Evolutionary conservation across 2,329 filamentous ascomycete genomes (phyloP).

Genomic region (Neurospora sp.): DNA sequence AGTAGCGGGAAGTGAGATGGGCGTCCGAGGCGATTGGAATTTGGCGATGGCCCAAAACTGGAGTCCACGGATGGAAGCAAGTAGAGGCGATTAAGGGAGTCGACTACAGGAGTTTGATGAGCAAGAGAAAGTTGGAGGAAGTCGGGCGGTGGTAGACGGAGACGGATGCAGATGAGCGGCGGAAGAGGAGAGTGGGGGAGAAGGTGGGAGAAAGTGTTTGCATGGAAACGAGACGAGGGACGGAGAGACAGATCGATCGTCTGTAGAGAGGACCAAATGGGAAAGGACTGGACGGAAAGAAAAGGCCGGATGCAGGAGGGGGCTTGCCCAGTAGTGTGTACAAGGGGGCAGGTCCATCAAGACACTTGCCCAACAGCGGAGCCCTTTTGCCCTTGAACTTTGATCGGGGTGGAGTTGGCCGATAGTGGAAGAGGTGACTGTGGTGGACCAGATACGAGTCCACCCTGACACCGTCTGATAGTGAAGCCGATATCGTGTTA

Average conservation of each 20-base stretch:
- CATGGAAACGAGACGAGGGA: not conserved
- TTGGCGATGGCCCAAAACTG: not conserved
- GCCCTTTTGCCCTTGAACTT: not conserved
- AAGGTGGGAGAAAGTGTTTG: conserved; percentile 2
- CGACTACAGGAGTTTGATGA: not conserved
- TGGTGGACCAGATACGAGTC: not conserved
- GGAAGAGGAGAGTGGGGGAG: conserved; percentile 3
- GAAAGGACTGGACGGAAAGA: not conserved
- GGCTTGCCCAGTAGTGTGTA: not conserved
- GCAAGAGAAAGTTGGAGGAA: not conserved
- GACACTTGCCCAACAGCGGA: not conserved
- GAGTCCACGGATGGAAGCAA: not conserved
- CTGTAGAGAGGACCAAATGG: not conserved
- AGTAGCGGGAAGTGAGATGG: not conserved
- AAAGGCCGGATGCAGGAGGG: not conserved
- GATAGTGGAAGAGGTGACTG: not conserved
- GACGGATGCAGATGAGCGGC: not conserved
- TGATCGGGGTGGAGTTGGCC: not conserved
- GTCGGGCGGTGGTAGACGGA: not conserved
- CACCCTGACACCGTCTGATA: not conserved
- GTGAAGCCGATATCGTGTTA: not conserved
- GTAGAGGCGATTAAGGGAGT: not conserved
- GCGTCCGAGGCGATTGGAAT: not conserved
- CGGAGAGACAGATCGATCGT: not conserved
- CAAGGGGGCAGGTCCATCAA: not conserved